Base-by-base conservation (phyloP, 176 grass and related monocot genomes). In the Calamus simplicifolius region DNA sequence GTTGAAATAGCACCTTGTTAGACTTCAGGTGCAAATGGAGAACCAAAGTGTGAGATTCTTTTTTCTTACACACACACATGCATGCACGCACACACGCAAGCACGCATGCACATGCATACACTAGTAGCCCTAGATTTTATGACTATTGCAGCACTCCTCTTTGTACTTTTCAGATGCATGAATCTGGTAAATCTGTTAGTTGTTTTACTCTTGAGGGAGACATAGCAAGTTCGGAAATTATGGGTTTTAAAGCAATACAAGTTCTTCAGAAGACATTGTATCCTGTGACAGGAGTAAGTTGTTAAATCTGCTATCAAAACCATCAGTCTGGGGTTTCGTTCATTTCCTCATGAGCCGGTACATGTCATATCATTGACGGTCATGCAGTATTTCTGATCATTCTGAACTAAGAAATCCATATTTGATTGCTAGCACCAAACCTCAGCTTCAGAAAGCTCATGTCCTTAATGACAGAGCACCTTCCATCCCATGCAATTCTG, bases 201-300 rank as follows among this genome's bases (percentile, higher is more conserved):
- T 90, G 78, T 77, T 59, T 48, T 43, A 56, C 77, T 56, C 69
- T 77, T 54, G 86, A 96, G 70, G 91, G 86, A 50, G 68, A 86
- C 62, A 56, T 96, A 76, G 83, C 72, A 70, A 83, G 75, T 65
- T 72, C 90, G 61, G 86, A 96, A 81, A 70, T 96, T 66, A 80
- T 79, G 65, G 92, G 92, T 56, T 48, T 56, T 50, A 85, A 80
- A 50, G 86, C 83, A 72, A 87, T 67, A 43, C 52, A 90, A 69
- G 55, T 80, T 58, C 50, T 96, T 64, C 61, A 68, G 62, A 85
- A 76, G 66, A 77, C 80, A 53, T 73, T 90, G 50, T 29, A 70
- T 13, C 86, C 92, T 67, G n/a, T 71, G 38, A 64, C 38, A 48
- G 75, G 75, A 77, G 92, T 85, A 69, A 60, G 73, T 67, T 63